phyloP scores from a whole-genome alignment of 306 rosid species.

The Cucurbita maxima region DNA sequence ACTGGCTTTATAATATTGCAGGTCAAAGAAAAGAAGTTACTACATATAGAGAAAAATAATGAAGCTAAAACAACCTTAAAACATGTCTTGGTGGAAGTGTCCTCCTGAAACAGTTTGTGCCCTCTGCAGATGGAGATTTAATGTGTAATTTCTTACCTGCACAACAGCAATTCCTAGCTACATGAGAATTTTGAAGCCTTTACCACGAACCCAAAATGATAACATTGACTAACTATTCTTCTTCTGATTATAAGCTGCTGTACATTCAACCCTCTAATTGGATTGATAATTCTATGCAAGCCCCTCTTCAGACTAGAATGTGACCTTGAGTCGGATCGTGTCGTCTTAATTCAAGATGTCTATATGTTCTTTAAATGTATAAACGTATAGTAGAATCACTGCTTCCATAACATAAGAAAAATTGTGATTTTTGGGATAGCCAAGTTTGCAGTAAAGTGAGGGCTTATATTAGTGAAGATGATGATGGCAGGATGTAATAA shows the following conservation, averaged over 20 bases:
- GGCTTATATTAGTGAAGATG: background rate
- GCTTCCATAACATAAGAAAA: background rate
- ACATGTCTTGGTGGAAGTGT: conserved; percentile 17
- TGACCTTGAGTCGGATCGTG: background rate
- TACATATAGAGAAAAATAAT: background rate
- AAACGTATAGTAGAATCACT: too few species aligned
- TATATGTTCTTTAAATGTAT: background rate
- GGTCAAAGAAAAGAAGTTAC: background rate
- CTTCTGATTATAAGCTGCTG: background rate
- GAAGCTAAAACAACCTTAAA: background rate
- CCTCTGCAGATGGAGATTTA: conserved; percentile 28
- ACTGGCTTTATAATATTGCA: background rate
- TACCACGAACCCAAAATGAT: background rate
- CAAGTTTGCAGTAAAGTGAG: background rate
- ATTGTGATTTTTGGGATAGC: background rate
- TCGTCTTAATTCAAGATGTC: background rate
- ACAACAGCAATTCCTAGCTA: background rate
- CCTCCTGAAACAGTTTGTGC: conserved; percentile 23
- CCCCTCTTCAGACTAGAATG: background rate
- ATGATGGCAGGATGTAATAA: background rate
- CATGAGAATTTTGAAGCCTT: background rate
- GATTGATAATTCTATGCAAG: background rate
- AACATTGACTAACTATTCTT: background rate
- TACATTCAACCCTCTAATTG: background rate
- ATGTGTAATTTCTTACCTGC: conserved; percentile 23